These are phyloP conservation scores for Geranomyces variabilis DNA, from an alignment of 192 early-diverging fungal species.

Conservation along the genomic window DNA sequence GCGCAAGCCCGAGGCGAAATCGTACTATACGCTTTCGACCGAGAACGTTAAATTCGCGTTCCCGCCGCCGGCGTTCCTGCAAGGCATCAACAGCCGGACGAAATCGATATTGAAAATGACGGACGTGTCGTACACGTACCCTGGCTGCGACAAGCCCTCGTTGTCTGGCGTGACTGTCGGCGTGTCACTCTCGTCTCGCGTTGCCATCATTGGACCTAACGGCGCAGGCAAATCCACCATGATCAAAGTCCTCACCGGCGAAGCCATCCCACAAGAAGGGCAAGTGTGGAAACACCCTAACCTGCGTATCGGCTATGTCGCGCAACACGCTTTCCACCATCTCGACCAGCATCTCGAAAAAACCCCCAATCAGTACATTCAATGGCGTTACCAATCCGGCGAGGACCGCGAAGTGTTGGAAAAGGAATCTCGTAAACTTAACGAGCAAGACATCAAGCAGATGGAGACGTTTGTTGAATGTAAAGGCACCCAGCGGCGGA, in stretches of 20 bases:
- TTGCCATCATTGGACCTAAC: slow-evolving; percentile 77
- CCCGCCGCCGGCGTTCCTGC: slow-evolving; percentile 74
- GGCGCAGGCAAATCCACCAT: slow-evolving; percentile 57
- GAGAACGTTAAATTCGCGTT: slow-evolving; percentile 74
- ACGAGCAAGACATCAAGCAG: slow-evolving; percentile 63
- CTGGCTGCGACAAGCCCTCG: slow-evolving; percentile 63
- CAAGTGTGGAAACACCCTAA: slow-evolving; percentile 82
- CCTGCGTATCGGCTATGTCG: slow-evolving; percentile 82
- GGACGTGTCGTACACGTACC: slow-evolving; percentile 72
- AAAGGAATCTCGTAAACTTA: slow-evolving; percentile 72
- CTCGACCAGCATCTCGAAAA: slow-evolving; percentile 78
- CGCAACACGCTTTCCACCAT: slow-evolving; percentile 88
- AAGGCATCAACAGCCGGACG: slow-evolving; percentile 74
- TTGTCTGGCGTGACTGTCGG: slow-evolving; percentile 65
- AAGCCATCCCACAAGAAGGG: slow-evolving; percentile 71
- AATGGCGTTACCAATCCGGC: slow-evolving; percentile 78
- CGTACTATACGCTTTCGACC: slow-evolving; percentile 73
- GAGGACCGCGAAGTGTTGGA: slow-evolving; percentile 78
- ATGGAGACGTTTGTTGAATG: slow-evolving; percentile 64
- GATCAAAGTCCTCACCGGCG: slow-evolving; percentile 71
- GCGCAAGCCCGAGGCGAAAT: slow-evolving; percentile 71
- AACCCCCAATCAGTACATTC: slow-evolving; percentile 78
- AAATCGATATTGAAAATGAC: slow-evolving; percentile 80
- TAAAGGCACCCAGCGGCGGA: slow-evolving; percentile 57
- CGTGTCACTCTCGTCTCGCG: slow-evolving; percentile 74